Conservation (phyloP, 352 stramenopile species). For the Pythium plurisporium region DNA sequence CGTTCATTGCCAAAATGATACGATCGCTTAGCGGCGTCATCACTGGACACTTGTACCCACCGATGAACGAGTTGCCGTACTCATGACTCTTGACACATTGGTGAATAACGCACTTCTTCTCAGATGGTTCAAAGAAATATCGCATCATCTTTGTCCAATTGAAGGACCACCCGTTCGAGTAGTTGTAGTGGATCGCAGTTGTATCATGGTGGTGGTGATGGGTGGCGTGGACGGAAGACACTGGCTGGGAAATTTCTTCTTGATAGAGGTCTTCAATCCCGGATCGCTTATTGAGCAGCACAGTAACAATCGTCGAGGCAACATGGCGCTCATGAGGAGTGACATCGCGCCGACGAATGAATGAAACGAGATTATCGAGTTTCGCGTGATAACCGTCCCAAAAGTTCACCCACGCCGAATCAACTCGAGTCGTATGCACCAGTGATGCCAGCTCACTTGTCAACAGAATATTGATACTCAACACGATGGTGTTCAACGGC, state of each 20-base stretch:
- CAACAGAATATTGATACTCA: conserved; percentile 54
- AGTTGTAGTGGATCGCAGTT: conserved; percentile 36
- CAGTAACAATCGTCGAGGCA: conserved; percentile 37
- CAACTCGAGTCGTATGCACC: conserved; percentile 34
- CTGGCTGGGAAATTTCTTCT: conserved; percentile 17
- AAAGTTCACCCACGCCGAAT: conserved; percentile 38
- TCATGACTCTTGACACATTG: conserved; percentile 57
- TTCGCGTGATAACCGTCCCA: conserved; percentile 46
- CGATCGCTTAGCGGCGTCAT: conserved; percentile 60
- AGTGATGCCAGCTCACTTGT: conserved; percentile 47
- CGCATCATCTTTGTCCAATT: conserved; percentile 56
- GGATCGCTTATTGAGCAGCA: conserved; percentile 42
- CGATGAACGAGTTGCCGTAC: conserved; percentile 60
- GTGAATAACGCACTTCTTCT: conserved; percentile 49
- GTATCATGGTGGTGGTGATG: conserved; percentile 23
- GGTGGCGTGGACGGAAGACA: conserved; percentile 10
- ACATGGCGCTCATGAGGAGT: conserved; percentile 33
- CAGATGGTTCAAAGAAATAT: conserved; percentile 57
- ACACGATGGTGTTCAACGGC: conserved; percentile 49
- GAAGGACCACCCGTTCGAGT: conserved; percentile 44
- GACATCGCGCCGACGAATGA: conserved; percentile 27
- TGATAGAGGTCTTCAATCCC: conserved; percentile 47
- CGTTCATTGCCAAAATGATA: conserved; percentile 48
- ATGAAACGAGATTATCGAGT: conserved; percentile 40
- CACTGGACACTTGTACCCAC: conserved; percentile 35